These are phyloP conservation scores for Coemansia pectinata DNA, from an alignment of 192 early-diverging fungal genomes.

Conservation along the genomic window DNA sequence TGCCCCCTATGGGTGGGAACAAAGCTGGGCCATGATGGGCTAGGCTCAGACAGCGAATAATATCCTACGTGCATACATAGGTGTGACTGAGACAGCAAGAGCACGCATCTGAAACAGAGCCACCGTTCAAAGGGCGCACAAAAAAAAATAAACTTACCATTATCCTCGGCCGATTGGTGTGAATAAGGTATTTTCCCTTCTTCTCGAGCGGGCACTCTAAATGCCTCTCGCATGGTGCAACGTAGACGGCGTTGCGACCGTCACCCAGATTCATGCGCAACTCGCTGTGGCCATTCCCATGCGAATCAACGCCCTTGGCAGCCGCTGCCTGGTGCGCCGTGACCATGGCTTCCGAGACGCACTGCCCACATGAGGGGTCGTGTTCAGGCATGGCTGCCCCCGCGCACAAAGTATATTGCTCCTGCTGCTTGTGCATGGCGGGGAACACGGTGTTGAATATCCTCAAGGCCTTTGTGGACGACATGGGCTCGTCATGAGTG, in stretches of 20 bases:
- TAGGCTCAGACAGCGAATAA: not conserved
- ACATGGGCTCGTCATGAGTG: slow-evolving; percentile 49
- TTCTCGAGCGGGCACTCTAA: slow-evolving; percentile 51
- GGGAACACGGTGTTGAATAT: slow-evolving; percentile 41
- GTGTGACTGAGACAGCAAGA: not conserved
- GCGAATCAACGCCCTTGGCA: slow-evolving; percentile 15
- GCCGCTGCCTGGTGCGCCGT: slow-evolving; percentile 25
- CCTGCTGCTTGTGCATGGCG: slow-evolving; percentile 9
- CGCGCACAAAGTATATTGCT: not conserved
- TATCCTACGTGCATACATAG: not conserved
- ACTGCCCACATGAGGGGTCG: slow-evolving; percentile 43
- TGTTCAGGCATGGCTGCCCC: slow-evolving; percentile 12
- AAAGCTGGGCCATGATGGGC: not conserved
- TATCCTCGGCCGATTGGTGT: slow-evolving; percentile 51
- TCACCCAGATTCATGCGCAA: slow-evolving; percentile 52
- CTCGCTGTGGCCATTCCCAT: slow-evolving; percentile 15
- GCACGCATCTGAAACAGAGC: not conserved
- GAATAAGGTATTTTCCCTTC: slow-evolving; percentile 52
- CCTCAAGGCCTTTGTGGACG: slow-evolving; percentile 35
- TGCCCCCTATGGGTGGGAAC: not conserved
- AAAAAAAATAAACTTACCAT: slow-evolving; percentile 37
- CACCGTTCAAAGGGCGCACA: not conserved
- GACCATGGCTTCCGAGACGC: slow-evolving; percentile 39
- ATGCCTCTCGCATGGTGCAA: slow-evolving; percentile 51
- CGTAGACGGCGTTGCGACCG: slow-evolving; percentile 52